These are phyloP conservation scores for Malus asiatica DNA, from an alignment of 306 rosid species.

Conservation along the genomic window DNA sequence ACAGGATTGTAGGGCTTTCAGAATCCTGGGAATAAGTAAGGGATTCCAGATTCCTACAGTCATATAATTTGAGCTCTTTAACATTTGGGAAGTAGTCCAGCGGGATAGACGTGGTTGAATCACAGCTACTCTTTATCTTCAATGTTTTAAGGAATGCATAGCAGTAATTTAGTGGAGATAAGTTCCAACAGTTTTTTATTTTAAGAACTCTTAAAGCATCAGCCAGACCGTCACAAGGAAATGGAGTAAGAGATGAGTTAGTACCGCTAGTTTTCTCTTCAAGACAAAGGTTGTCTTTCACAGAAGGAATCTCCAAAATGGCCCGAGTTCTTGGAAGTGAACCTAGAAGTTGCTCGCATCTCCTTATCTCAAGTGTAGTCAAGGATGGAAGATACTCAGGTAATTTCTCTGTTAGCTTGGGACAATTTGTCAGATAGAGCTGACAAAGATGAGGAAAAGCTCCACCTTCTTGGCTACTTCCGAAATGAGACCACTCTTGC, in stretches of 20 bases:
- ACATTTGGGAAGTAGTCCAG: not conserved
- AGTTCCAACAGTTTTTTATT: not conserved
- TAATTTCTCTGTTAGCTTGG: not conserved
- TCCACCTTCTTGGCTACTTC: not conserved
- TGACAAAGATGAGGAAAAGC: not conserved
- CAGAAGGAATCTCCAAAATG: not conserved
- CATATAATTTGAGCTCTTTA: not conserved
- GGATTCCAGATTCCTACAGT: not conserved
- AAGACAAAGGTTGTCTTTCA: not conserved
- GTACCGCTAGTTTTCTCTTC: not conserved
- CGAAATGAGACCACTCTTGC: not conserved
- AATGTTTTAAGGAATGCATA: not conserved
- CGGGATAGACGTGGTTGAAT: not conserved
- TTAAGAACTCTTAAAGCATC: not conserved
- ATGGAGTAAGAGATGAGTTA: not conserved
- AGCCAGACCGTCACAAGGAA: not conserved
- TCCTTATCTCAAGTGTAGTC: not conserved
- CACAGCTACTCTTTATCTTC: not conserved
- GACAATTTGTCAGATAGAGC: not conserved
- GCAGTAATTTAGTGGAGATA: not conserved
- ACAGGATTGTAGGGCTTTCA: not conserved
- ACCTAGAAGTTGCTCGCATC: not conserved
- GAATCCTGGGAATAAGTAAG: not conserved
- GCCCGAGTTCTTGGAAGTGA: not conserved
- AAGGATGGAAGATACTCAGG: not conserved